Conservation (phyloP, 83 land plant genomes). For the Picea engelmannii region DNA sequence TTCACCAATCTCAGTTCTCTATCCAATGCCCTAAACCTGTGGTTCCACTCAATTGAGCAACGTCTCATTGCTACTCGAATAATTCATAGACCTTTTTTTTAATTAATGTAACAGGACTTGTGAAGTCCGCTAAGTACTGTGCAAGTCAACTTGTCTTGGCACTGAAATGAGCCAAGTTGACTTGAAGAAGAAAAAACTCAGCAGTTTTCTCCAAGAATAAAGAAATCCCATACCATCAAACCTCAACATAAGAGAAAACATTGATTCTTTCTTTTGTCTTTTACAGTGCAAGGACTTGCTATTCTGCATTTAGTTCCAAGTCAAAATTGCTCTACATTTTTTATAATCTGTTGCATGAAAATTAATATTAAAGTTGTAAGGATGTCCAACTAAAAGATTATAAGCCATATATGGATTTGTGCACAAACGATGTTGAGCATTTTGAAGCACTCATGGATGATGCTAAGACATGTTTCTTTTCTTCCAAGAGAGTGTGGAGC, state of each 20-base stretch:
- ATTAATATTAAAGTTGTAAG: conserved; percentile 3
- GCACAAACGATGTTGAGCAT: not conserved
- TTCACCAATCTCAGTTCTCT: no score
- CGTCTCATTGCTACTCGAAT: not conserved
- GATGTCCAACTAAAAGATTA: not conserved
- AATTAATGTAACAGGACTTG: not conserved
- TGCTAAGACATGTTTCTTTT: not conserved
- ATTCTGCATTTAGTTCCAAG: not conserved
- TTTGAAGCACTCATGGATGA: not conserved
- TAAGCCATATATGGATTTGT: not conserved
- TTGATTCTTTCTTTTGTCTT: not conserved
- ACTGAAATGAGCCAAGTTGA: no score
- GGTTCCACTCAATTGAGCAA: no score
- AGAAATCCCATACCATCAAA: not conserved
- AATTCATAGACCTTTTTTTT: not conserved
- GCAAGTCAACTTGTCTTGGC: no score
- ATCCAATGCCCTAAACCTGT: no score
- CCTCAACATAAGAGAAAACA: not conserved
- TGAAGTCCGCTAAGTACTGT: no score
- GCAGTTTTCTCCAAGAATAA: not conserved
- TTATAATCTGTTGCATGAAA: not conserved
- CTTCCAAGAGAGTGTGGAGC: not conserved
- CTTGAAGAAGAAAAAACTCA: no score
- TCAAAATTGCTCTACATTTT: not conserved
- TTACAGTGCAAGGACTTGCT: not conserved